phyloP scores from a whole-genome alignment of 106 monocot species.

The Narthecium ossifragum region DNA sequence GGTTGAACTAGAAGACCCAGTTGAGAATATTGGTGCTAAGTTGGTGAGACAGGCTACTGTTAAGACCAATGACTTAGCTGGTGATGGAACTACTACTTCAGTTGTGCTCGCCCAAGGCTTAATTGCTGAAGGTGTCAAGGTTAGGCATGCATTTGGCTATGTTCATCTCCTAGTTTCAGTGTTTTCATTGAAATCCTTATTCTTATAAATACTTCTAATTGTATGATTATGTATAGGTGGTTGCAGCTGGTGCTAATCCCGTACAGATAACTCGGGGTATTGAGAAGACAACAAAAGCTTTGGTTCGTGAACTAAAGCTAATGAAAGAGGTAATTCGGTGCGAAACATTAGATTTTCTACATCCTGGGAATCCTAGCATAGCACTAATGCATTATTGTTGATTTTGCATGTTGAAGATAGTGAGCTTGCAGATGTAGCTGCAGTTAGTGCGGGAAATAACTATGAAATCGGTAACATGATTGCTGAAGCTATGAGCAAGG shows the following conservation, averaged over 20 bases:
- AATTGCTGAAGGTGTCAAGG: constrained; percentile 57
- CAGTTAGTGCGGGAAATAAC: constrained; percentile 92
- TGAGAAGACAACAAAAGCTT: constrained; percentile 40
- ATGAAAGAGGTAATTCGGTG: constrained; percentile 34
- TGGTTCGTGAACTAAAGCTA: constrained; percentile 24
- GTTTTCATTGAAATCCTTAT: background rate
- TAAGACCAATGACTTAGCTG: constrained; percentile 60
- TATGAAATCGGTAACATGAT: constrained; percentile 96
- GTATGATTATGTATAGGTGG: constrained; percentile 14
- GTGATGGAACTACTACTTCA: constrained; percentile 59
- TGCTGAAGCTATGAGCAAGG: constrained; percentile 95
- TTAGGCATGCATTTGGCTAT: constrained; percentile 3
- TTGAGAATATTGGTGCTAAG: constrained; percentile 68
- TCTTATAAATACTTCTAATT: background rate
- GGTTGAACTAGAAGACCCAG: constrained; percentile 61
- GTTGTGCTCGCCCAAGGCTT: constrained; percentile 60
- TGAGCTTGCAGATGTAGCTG: constrained; percentile 92
- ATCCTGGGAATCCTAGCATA: too few species aligned
- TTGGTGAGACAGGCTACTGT: constrained; percentile 54
- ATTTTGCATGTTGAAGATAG: constrained; percentile 81
- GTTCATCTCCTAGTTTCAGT: background rate
- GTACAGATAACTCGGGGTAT: constrained; percentile 46
- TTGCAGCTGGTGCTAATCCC: constrained; percentile 42
- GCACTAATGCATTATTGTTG: too few species aligned
- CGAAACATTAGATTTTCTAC: too few species aligned